A percentile compares a stretch with the other conserved stretches of the same genome.
Evolutionary conservation across 2,329 filamentous ascomycete species (phyloP).

Genomic region (Capronia americana): DNA sequence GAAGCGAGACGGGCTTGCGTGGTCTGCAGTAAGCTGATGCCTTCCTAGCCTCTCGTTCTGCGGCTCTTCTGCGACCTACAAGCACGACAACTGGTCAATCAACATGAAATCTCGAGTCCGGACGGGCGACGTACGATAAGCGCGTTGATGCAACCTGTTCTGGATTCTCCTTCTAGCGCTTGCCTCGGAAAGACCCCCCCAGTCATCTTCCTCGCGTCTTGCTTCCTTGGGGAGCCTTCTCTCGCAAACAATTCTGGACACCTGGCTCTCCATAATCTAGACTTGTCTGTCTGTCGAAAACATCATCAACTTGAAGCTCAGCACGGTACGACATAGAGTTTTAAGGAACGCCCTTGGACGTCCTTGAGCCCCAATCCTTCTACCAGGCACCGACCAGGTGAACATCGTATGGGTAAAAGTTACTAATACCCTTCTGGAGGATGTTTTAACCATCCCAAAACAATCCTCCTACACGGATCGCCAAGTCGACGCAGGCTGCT

Average conservation of each 20-base stretch:
- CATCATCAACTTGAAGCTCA: background rate
- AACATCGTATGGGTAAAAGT: background rate
- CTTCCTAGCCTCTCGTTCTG: constrained; percentile 19
- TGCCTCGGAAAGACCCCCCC: constrained; percentile 21
- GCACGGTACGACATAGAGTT: background rate
- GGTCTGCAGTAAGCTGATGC: constrained; percentile 18
- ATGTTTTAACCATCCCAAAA: background rate
- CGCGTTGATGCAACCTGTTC: constrained; percentile 24
- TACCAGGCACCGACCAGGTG: background rate
- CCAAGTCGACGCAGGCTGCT: constrained; percentile 7
- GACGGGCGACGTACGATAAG: constrained; percentile 17
- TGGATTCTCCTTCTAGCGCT: constrained; percentile 23
- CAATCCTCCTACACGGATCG: background rate
- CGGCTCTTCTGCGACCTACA: constrained; percentile 23
- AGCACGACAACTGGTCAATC: background rate
- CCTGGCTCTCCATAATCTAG: background rate
- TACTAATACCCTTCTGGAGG: background rate
- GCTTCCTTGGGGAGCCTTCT: constrained; percentile 21
- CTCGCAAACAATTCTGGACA: constrained; percentile 21
- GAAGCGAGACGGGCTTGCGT: constrained; percentile 6
- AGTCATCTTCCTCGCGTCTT: constrained; percentile 23
- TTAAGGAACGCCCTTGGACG: background rate
- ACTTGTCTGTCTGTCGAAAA: background rate
- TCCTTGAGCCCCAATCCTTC: background rate
- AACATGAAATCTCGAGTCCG: background rate